A percentile compares a stretch with the other conserved stretches of the same genome.
Conservation (phyloP, 805 yeast species). For the Myxozyma neotropica region DNA sequence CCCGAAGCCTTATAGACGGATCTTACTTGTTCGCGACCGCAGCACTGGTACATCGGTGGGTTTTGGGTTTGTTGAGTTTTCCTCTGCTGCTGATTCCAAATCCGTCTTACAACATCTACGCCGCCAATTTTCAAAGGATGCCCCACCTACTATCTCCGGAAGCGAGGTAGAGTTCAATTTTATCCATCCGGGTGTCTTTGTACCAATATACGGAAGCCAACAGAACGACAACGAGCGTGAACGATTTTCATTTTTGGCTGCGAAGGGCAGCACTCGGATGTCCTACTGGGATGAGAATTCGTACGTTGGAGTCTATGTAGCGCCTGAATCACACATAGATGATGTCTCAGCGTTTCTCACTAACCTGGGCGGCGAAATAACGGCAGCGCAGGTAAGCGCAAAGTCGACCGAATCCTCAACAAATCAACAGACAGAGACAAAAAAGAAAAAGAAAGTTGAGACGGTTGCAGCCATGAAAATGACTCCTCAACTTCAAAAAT, state of each 20-base stretch:
- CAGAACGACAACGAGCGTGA: neutral
- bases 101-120: constrained; percentile 9
- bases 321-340: constrained; percentile 14
- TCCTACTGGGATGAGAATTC: constrained; percentile 30
- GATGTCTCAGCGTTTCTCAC: constrained; percentile 19
- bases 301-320: constrained; percentile 11
- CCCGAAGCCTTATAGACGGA: constrained; percentile 10
- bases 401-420: neutral
- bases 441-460: constrained; percentile 13
- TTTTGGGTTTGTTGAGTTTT: constrained; percentile 30
- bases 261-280: constrained; percentile 21
- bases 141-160: neutral
- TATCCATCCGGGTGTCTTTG: constrained; percentile 33
- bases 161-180: constrained; percentile 2
- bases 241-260: constrained; percentile 15
- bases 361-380: constrained; percentile 1
- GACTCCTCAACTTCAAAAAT: constrained; percentile 32
- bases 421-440: neutral
- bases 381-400: neutral
- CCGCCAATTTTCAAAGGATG: constrained; percentile 6
- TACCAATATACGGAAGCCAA: constrained; percentile 17
- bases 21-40: constrained; percentile 28
- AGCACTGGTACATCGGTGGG: constrained; percentile 12
- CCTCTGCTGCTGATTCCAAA: constrained; percentile 19
- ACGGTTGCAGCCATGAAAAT: constrained; percentile 2